These are phyloP conservation scores for Paramyrothecium sp. DNA, from an alignment of 2,329 filamentous ascomycete genomes.

Conservation along the genomic window DNA sequence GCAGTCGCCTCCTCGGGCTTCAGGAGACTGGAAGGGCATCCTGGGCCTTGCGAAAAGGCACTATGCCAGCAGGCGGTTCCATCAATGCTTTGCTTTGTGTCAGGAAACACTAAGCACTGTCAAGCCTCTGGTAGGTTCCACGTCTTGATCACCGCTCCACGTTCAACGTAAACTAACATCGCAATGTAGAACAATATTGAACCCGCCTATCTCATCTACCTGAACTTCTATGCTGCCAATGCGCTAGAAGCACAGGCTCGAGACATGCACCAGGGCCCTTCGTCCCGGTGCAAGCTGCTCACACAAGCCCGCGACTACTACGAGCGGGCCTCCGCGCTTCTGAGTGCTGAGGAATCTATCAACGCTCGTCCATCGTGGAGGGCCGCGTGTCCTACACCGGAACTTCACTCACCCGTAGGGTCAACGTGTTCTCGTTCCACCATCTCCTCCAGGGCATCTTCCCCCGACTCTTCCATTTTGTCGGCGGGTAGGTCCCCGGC, in stretches of 20 bases:
- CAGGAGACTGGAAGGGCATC: neutral
- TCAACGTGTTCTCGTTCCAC: slow-evolving; percentile 48
- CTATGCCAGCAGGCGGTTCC: neutral
- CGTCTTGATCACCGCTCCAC: neutral
- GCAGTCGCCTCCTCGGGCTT: neutral
- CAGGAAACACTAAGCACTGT: neutral
- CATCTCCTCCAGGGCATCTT: slow-evolving; percentile 32
- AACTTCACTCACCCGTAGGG: slow-evolving; percentile 42
- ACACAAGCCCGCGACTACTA: slow-evolving; percentile 53
- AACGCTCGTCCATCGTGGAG: slow-evolving; percentile 37
- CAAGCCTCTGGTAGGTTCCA: neutral
- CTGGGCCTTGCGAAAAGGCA: neutral
- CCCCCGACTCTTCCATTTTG: slow-evolving; percentile 1
- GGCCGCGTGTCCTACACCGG: slow-evolving; percentile 37
- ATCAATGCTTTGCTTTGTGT: neutral
- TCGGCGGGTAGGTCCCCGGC: slow-evolving; percentile 7
- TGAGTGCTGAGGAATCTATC: slow-evolving; percentile 44
- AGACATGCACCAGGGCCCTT: slow-evolving; percentile 42
- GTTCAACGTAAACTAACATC: neutral
- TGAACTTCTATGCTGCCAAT: slow-evolving; percentile 62
- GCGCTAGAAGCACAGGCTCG: slow-evolving; percentile 57
- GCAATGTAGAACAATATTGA: slow-evolving; percentile 37
- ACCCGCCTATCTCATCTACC: slow-evolving; percentile 55
- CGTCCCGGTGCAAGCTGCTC: slow-evolving; percentile 46
- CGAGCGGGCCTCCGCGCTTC: slow-evolving; percentile 43